Conservation (phyloP, 2,329 filamentous ascomycete genomes). For the Cadophora sp. region DNA sequence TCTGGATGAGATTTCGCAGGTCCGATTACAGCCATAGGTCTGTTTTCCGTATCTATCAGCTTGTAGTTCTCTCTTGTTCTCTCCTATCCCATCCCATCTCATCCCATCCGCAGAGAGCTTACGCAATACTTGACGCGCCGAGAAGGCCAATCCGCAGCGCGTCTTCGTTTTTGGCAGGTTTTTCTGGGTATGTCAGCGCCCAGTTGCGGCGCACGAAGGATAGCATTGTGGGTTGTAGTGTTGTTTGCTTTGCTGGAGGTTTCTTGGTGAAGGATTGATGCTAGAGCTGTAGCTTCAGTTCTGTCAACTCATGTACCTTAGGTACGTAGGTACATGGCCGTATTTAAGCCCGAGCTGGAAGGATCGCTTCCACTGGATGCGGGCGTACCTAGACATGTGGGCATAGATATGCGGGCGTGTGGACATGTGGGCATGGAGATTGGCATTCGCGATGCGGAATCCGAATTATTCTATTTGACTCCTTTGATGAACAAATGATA, state of each 20-base stretch:
- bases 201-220: constrained; percentile 27
- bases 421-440: no score
- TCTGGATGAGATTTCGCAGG: constrained; percentile 61
- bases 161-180: constrained; percentile 31
- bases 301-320: no score
- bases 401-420: no score
- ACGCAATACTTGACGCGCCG: constrained; percentile 48
- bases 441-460: no score
- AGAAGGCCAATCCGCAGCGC: constrained; percentile 47
- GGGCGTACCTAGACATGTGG: no score
- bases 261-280: background rate
- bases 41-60: constrained; percentile 31
- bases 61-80: background rate
- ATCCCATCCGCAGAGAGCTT: constrained; percentile 13
- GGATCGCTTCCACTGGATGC: no score
- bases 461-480: no score
- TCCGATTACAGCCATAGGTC: constrained; percentile 52
- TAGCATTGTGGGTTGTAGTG: background rate
- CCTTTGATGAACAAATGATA: no score
- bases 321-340: no score
- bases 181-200: constrained; percentile 24
- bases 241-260: background rate
- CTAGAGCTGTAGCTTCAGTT: background rate
- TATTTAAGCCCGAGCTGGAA: no score
- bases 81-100: background rate